A percentile compares a stretch with the other conserved stretches of the same genome.
These are phyloP conservation scores for Aspergillus haitiensis DNA, from an alignment of 495 filamentous ascomycete genomes.

Conservation along the genomic window DNA sequence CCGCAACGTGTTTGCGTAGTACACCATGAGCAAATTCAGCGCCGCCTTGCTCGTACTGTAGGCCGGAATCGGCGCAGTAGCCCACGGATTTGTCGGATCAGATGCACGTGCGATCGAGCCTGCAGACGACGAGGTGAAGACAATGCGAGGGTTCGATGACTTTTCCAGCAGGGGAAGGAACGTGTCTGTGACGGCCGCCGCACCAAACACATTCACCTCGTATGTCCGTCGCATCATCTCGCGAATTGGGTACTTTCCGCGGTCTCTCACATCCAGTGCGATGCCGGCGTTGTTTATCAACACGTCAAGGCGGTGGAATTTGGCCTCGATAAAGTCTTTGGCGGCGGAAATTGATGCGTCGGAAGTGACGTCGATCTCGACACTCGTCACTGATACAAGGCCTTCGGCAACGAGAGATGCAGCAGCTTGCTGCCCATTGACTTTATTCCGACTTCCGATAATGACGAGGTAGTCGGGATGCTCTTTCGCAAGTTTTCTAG, in stretches of 20 bases:
- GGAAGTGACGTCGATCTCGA: not conserved
- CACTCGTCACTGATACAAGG: not conserved
- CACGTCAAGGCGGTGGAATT: not conserved
- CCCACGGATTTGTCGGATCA: not conserved
- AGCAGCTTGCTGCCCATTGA: not conserved
- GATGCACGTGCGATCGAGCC: not conserved
- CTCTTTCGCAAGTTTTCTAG: not conserved
- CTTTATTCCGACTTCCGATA: not conserved
- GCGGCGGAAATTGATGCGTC: not conserved
- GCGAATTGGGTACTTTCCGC: not conserved
- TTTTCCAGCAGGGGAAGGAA: not conserved
- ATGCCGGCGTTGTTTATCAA: slow-evolving; percentile 1
- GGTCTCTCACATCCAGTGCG: not conserved
- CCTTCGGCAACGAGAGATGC: not conserved
- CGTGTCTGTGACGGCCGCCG: not conserved
- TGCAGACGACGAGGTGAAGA: not conserved
- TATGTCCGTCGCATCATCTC: not conserved
- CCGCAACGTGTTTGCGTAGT: not conserved
- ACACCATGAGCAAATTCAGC: not conserved
- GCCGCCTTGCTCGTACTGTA: not conserved
- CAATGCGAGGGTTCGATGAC: not conserved
- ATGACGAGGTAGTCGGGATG: not conserved
- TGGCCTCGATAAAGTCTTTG: not conserved
- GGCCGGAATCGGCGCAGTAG: not conserved
- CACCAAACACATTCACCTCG: not conserved